phyloP scores from a whole-genome alignment of 306 rosid species.

The Vigna reflexopilosa region DNA sequence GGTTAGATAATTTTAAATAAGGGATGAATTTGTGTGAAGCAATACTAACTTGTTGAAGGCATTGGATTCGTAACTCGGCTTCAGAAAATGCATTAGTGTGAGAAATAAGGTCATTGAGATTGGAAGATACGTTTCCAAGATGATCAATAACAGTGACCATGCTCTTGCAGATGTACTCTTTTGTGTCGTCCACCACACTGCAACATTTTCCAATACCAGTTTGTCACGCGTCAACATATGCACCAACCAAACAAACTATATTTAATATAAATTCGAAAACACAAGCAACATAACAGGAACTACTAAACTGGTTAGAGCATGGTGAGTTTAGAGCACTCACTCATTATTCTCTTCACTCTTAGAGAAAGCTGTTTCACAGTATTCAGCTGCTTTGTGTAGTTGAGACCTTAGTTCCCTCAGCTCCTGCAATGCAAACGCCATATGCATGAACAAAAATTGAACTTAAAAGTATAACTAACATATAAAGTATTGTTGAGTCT shows the following conservation, averaged over 20 bases:
- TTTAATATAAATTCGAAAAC: not conserved
- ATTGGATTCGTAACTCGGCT: slow-evolving; percentile 64
- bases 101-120: slow-evolving; percentile 60
- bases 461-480: not conserved
- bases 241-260: slow-evolving; percentile 17
- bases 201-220: slow-evolving; percentile 32
- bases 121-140: slow-evolving; percentile 75
- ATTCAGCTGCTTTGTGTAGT: slow-evolving; percentile 82
- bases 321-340: slow-evolving; percentile 56
- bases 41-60: slow-evolving; percentile 67
- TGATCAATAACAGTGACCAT: slow-evolving; percentile 79
- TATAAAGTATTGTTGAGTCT: slow-evolving; percentile 3
- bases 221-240: slow-evolving; percentile 24
- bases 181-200: slow-evolving; percentile 74
- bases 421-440: slow-evolving; percentile 60
- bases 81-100: slow-evolving; percentile 58
- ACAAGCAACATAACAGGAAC: not conserved
- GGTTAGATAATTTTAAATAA: not conserved
- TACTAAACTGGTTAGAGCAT: not conserved
- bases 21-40: not conserved
- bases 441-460: not conserved
- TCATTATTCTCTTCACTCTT: slow-evolving; percentile 58
- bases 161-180: slow-evolving; percentile 70
- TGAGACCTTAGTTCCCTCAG: slow-evolving; percentile 71
- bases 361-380: slow-evolving; percentile 72